phyloP scores from a whole-genome alignment of 176 grass and related monocot genomes.

The Poa annua region DNA sequence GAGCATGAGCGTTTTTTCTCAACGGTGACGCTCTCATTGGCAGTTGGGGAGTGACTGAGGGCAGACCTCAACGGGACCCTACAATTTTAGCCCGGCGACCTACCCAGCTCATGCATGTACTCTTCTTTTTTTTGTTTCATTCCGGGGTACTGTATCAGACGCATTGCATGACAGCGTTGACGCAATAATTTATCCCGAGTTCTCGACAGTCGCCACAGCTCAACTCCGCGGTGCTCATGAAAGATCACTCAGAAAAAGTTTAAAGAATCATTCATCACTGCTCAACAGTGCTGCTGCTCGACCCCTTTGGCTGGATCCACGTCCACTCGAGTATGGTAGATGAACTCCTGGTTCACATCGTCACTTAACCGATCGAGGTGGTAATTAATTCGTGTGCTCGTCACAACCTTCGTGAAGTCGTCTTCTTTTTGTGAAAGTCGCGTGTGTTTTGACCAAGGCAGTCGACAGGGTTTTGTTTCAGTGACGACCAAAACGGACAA shows the following conservation, averaged over 20 bases:
- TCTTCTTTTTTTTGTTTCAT: too few species aligned
- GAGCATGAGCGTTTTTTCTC: too few species aligned
- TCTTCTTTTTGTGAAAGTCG: too few species aligned
- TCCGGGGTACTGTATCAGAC: background rate
- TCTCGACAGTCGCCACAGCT: background rate
- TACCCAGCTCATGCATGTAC: too few species aligned
- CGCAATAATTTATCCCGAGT: background rate
- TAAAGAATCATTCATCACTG: background rate
- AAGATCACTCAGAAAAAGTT: background rate
- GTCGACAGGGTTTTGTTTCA: background rate
- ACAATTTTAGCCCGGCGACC: too few species aligned
- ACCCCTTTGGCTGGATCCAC: background rate
- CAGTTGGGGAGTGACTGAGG: too few species aligned
- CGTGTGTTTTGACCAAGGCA: background rate
- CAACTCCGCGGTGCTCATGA: constrained; percentile 21
- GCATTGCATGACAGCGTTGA: constrained; percentile 13
- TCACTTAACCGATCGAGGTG: background rate
- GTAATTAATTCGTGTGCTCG: background rate
- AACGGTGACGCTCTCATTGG: too few species aligned
- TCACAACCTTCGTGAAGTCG: too few species aligned
- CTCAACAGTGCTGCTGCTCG: background rate
- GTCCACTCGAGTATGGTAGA: too few species aligned
- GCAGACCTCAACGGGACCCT: too few species aligned
- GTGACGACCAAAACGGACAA: background rate
- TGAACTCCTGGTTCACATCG: background rate